phyloP scores from a whole-genome alignment of 2,329 filamentous ascomycete genomes.

The Monosporascus cannonballus region DNA sequence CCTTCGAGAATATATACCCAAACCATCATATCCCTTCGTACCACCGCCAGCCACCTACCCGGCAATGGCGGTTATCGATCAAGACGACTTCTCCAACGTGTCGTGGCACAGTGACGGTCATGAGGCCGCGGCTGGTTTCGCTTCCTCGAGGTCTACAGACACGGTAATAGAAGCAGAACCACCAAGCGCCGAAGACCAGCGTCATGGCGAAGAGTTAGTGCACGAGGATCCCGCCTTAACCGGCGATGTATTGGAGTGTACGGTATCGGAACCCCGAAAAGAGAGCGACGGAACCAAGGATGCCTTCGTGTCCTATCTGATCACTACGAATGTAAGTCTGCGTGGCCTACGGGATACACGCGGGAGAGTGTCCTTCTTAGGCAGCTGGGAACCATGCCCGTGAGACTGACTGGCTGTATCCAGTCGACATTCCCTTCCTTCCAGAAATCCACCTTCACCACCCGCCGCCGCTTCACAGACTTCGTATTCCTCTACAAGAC shows the following conservation, averaged over 20 bases:
- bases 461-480: slow-evolving; percentile 92
- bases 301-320: slow-evolving; percentile 90
- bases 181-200: slow-evolving; percentile 23
- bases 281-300: slow-evolving; percentile 97
- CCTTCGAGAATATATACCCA: background rate
- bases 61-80: slow-evolving; percentile 43
- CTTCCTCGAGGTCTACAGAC: slow-evolving; percentile 15
- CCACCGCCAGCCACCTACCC: background rate
- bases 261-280: slow-evolving; percentile 77
- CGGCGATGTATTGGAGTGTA: slow-evolving; percentile 74
- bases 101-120: slow-evolving; percentile 67
- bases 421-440: slow-evolving; percentile 94
- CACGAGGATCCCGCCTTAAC: slow-evolving; percentile 52
- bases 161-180: slow-evolving; percentile 23
- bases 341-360: no score
- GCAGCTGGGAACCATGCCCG: background rate
- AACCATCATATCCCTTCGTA: background rate
- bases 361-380: background rate
- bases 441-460: slow-evolving; percentile 69
- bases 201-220: slow-evolving; percentile 41
- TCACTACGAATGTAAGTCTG: slow-evolving; percentile 73
- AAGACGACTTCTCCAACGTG: slow-evolving; percentile 73
- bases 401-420: slow-evolving; percentile 5
- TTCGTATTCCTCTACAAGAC: slow-evolving; percentile 96
- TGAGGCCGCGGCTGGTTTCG: slow-evolving; percentile 29